A percentile compares a stretch with the other conserved stretches of the same genome.
phyloP scores from a whole-genome alignment of 805 yeast genomes.

The Kluyveromyces aestuarii region DNA sequence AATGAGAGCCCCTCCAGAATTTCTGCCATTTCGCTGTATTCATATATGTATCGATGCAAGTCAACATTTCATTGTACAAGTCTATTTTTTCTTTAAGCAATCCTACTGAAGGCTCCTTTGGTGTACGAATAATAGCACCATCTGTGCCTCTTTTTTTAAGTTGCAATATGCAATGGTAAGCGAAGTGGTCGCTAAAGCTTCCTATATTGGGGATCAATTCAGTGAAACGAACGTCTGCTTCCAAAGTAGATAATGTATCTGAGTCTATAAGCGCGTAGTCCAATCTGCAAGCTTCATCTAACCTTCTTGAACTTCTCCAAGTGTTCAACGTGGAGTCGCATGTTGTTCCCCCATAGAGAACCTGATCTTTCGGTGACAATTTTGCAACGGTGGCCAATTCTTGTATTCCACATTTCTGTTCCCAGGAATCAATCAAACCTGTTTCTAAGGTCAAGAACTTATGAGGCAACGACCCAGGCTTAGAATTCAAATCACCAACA shows the following conservation, averaged over 20 bases:
- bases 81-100: slow-evolving; percentile 9
- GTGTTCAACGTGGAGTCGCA: slow-evolving; percentile 85
- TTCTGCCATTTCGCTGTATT: slow-evolving; percentile 52
- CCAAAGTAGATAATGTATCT: slow-evolving; percentile 38
- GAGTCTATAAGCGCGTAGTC: slow-evolving; percentile 83
- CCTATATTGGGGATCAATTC: slow-evolving; percentile 60
- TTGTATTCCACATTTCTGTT: slow-evolving; percentile 44
- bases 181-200: slow-evolving; percentile 91
- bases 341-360: slow-evolving; percentile 70
- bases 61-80: slow-evolving; percentile 42
- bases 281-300: slow-evolving; percentile 72
- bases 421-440: slow-evolving; percentile 77
- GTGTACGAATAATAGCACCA: neutral
- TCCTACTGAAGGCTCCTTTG: neutral
- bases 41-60: slow-evolving; percentile 38
- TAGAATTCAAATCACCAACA: slow-evolving; percentile 88
- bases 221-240: slow-evolving; percentile 68
- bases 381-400: slow-evolving; percentile 34
- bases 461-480: slow-evolving; percentile 80
- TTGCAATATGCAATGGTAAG: slow-evolving; percentile 43
- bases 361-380: slow-evolving; percentile 52
- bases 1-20: slow-evolving; percentile 57
- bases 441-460: slow-evolving; percentile 62
- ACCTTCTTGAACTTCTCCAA: slow-evolving; percentile 52
- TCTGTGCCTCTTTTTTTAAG: slow-evolving; percentile 10